A percentile compares a stretch with the other conserved stretches of the same genome.
Conservation (phyloP, 495 filamentous ascomycete genomes). For the Podospora pseudoanserina region DNA sequence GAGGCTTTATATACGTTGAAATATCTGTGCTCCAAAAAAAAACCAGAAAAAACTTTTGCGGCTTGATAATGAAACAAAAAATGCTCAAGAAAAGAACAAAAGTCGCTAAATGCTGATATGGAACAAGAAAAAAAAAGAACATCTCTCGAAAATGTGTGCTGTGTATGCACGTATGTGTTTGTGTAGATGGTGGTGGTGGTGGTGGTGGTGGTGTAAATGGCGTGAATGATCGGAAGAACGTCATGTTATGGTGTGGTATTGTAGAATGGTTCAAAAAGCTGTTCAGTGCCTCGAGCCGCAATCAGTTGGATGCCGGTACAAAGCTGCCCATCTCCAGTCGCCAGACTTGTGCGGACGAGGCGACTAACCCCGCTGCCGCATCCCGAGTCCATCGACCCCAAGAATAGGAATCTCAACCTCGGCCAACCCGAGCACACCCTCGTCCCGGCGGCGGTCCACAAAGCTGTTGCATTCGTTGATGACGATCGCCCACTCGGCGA, state of each 20-base stretch:
- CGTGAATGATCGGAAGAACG: neutral
- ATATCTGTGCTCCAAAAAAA: neutral
- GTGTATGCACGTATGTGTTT: neutral
- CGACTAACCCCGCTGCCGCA: conserved; percentile 32
- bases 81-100: neutral
- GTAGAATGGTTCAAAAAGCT: neutral
- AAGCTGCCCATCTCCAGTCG: conserved; percentile 7
- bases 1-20: neutral
- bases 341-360: neutral
- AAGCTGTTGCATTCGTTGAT: conserved; percentile 90
- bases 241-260: neutral
- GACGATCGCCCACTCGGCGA: conserved; percentile 87
- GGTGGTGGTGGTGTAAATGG: neutral
- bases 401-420: conserved; percentile 85
- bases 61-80: neutral
- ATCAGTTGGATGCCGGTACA: neutral
- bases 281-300: neutral
- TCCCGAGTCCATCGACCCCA: conserved; percentile 79
- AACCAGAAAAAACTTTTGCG: conserved; percentile 4
- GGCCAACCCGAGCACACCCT: conserved; percentile 72
- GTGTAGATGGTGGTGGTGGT: neutral
- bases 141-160: neutral
- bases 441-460: conserved; percentile 77
- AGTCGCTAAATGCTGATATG: conserved; percentile 4
- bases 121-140: no score